Percentiles rank a stretch among this genome's conserved stretches.
These are phyloP conservation scores for Berberis thunbergii DNA, from an alignment of 164 flowering plant genomes.

Conservation along the genomic window DNA sequence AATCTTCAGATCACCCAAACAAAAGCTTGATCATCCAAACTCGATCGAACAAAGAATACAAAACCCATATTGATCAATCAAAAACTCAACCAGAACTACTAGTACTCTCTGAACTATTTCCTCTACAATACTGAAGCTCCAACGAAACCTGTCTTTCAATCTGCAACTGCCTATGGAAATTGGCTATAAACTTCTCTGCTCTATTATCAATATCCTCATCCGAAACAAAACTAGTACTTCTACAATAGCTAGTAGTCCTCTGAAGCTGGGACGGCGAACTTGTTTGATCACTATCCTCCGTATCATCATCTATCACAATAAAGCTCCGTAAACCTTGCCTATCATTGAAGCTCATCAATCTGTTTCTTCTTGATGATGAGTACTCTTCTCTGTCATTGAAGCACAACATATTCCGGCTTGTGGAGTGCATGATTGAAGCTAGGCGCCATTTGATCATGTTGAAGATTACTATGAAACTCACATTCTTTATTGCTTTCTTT, in stretches of 20 bases:
- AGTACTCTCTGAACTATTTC: conserved; percentile 13
- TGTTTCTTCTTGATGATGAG: too few relatives aligned
- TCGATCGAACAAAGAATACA: not conserved
- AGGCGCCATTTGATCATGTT: conserved; percentile 20
- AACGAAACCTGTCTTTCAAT: conserved; percentile 40
- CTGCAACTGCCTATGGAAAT: conserved; percentile 36
- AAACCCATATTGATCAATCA: not conserved
- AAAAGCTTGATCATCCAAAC: conserved; percentile 13
- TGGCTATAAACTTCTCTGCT: conserved; percentile 48
- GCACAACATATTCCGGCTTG: conserved; percentile 3
- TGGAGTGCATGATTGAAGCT: conserved; percentile 11
- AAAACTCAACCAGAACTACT: not conserved
- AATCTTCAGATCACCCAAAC: too few relatives aligned
- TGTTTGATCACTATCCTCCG: not conserved
- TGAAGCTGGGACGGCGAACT: conserved; percentile 10
- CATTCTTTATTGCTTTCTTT: conserved; percentile 33
- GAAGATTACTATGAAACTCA: conserved; percentile 21
- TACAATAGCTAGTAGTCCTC: conserved; percentile 25
- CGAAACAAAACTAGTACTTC: not conserved
- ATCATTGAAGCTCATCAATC: conserved; percentile 28
- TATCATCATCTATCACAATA: conserved; percentile 11
- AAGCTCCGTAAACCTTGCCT: conserved; percentile 17
- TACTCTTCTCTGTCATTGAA: too few relatives aligned
- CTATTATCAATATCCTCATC: conserved; percentile 45
- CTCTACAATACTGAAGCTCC: conserved; percentile 19